Evolutionary conservation across 2,329 filamentous ascomycete species (phyloP).

Genomic region (Seiridium cupressi): DNA sequence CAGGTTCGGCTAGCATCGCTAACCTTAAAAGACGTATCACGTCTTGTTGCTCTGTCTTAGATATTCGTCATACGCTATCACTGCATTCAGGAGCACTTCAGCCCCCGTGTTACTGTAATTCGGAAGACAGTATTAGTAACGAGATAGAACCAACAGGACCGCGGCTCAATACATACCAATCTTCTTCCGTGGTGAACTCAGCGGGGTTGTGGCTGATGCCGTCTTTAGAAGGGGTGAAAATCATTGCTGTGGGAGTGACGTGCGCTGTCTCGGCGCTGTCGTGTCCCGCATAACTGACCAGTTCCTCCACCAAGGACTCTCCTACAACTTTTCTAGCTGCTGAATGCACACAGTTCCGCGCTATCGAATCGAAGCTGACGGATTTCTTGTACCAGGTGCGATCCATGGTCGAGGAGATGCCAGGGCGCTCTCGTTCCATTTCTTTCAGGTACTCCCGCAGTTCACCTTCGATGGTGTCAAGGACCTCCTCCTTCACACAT

Average conservation of each 20-base stretch:
- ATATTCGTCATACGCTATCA: too few species aligned
- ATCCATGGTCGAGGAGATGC: background rate
- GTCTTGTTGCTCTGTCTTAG: too few species aligned
- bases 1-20: too few species aligned
- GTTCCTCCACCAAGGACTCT: background rate
- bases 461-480: background rate
- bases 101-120: too few species aligned
- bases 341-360: background rate
- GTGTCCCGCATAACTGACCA: slow-evolving; percentile 34
- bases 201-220: slow-evolving; percentile 63
- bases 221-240: slow-evolving; percentile 64
- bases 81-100: too few species aligned
- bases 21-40: too few species aligned
- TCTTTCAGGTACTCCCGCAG: background rate
- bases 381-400: background rate
- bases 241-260: slow-evolving; percentile 63
- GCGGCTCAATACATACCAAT: slow-evolving; percentile 20
- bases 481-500: background rate
- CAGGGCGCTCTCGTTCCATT: background rate
- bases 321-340: background rate
- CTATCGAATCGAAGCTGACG: background rate
- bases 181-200: slow-evolving; percentile 59
- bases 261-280: slow-evolving; percentile 59
- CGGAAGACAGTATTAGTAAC: too few species aligned
- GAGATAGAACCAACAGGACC: too few species aligned